Evolutionary conservation across 192 early-diverging fungal genomes (phyloP), one percentile per base, ranked within the genome.

Genomic region (Haplosporangium gracile): DNA sequence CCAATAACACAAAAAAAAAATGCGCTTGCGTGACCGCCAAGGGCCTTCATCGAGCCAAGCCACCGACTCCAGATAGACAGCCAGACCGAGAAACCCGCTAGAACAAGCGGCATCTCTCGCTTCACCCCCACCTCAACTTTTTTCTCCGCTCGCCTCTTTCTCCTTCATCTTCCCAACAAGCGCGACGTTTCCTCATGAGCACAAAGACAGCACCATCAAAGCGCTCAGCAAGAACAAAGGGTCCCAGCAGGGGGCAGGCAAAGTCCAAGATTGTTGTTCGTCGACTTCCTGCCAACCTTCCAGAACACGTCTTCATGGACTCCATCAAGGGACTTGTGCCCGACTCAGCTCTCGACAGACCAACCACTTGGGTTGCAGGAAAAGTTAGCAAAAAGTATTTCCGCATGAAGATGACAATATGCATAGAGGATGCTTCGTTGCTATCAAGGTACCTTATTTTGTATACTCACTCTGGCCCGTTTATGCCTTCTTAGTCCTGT

Each of bases 241-340:
- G 86, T 18, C 75, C 79, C 15, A 81, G 70, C 29, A 74, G 78
- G 16, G 80, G 83, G n/a, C 91, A 92, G 13, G 43, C 78, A 9
- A 92, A 91, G 72, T 92, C 90, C 63, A 97, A 97, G 83, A 90
- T 97, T 24, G 92, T 97, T 18, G 91, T 97, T 9, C 90, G 96
- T 40, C 85, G 95, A 26, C 88, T 97, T 20, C 96, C 96, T 15
- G 94, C 96, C 36, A 93, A 92, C 72, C 76, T 97, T 4, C 95
- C 96, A 8, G 94, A 95, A 81, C 86, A 91, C 10, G 87, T 93
- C 36, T 96, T 97, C 81, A 70, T 90, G 81, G 89, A 89, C 22
- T 86, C 93, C 3, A 90, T 97, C 10, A 90, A 91, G 42, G 80
- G 82, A 24, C 95, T 94, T 90, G 76, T 90, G 3, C 83, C 76